Evolutionary conservation across 306 rosid genomes (phyloP).

Genomic region (cucumber (Cucumis sativus)): Cucumber_9930_V3 NC_026661.2:18726001-18726500

Average conservation of each 20-base stretch:
- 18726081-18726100: not conserved
- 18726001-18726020: not conserved
- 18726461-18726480: conserved; percentile 3
- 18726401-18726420: conserved; percentile 79
- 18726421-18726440: conserved; percentile 94
- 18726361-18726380: conserved; percentile 69
- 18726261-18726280: conserved; percentile 32
- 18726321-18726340: conserved; percentile 27
- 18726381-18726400: conserved; percentile 54
- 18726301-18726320: conserved; percentile 32
- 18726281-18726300: conserved; percentile 56
- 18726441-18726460: conserved; percentile 63
- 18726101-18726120: not conserved
- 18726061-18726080: not conserved
- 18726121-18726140: not conserved
- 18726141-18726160: not conserved
- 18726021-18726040: not conserved
- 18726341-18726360: conserved; percentile 23
- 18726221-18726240: conserved; percentile 47
- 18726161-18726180: not conserved
- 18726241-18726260: conserved; percentile 27
- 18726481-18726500: not conserved
- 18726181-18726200: not conserved
- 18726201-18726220: conserved; percentile 22
- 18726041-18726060: not conserved